These are phyloP conservation scores for Mortierella sp. DNA, from an alignment of 371 early-diverging fungal species.

Conservation along the genomic window DNA sequence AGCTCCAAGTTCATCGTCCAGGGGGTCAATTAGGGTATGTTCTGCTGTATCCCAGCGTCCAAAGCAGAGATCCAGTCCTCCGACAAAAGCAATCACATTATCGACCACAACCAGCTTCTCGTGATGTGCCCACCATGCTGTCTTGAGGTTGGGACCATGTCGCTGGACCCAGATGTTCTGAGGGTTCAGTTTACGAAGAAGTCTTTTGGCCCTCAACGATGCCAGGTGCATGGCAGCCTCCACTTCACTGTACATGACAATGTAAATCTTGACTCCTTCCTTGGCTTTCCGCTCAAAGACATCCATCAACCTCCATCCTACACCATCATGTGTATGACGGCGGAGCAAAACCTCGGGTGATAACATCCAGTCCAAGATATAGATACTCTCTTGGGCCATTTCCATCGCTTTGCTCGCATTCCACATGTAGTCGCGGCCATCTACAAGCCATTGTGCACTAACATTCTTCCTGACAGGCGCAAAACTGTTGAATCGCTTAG, in stretches of 20 bases:
- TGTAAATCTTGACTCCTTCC: constrained; percentile 90
- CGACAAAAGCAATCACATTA: constrained; percentile 84
- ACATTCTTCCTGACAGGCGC: constrained; percentile 79
- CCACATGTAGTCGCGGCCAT: constrained; percentile 87
- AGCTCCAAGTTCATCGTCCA: constrained; percentile 52
- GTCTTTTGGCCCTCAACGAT: constrained; percentile 43
- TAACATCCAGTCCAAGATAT: constrained; percentile 95
- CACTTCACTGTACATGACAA: constrained; percentile 89
- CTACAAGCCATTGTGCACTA: constrained; percentile 79
- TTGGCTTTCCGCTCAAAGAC: constrained; percentile 70
- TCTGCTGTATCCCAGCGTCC: constrained; percentile 89
- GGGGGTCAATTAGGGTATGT: constrained; percentile 80
- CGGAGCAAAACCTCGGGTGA: constrained; percentile 76
- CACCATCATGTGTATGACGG: constrained; percentile 34
- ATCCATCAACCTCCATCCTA: constrained; percentile 40
- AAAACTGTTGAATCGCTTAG: constrained; percentile 78
- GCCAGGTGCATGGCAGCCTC: constrained; percentile 47
- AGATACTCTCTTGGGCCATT: constrained; percentile 79
- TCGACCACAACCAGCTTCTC: constrained; percentile 88
- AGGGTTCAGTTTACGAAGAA: constrained; percentile 31
- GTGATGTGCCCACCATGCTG: constrained; percentile 55
- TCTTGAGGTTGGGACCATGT: constrained; percentile 52
- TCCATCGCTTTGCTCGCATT: constrained; percentile 84
- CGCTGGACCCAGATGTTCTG: constrained; percentile 51
- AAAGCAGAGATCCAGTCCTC: constrained; percentile 93